Percentiles rank a stretch among this genome's conserved stretches.
phyloP scores from a whole-genome alignment of 192 early-diverging fungal species.

The Polychytrium aggregatum region DNA sequence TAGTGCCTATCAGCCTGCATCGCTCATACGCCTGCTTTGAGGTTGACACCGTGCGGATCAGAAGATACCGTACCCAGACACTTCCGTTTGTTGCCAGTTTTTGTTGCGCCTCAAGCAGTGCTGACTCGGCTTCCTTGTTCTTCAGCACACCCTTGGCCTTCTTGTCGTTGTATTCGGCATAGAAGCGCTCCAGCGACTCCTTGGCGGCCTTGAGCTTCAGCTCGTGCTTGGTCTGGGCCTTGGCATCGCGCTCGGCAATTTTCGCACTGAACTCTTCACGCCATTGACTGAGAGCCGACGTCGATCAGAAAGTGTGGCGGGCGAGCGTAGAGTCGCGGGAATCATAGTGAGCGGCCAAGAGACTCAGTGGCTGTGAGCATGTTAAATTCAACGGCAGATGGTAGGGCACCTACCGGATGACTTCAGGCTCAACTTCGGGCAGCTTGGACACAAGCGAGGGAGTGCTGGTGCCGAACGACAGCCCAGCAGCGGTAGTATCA shows the following conservation, averaged over 20 bases:
- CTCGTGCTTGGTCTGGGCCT: constrained; percentile 25
- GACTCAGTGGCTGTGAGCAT: neutral
- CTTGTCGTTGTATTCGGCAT: constrained; percentile 52
- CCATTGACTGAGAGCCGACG: constrained; percentile 37
- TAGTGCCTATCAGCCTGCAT: neutral
- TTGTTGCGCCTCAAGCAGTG: constrained; percentile 13
- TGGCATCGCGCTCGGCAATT: constrained; percentile 33
- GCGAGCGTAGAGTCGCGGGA: too few species aligned
- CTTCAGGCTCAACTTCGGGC: constrained; percentile 21
- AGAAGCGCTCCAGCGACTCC: constrained; percentile 40
- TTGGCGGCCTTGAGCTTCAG: constrained; percentile 23
- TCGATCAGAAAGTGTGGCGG: too few species aligned
- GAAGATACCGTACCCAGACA: constrained; percentile 26
- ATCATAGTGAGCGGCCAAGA: neutral
- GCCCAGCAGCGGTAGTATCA: too few species aligned
- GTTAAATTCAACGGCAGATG: too few species aligned
- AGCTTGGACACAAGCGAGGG: too few species aligned
- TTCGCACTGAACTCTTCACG: constrained; percentile 20
- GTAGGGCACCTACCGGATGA: constrained; percentile 10
- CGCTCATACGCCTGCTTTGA: too few species aligned
- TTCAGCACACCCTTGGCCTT: constrained; percentile 30
- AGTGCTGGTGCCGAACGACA: too few species aligned
- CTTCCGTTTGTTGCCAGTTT: constrained; percentile 17
- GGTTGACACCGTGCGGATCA: neutral
- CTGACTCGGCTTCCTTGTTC: constrained; percentile 39